A percentile compares a stretch with the other conserved stretches of the same genome.
Conservation (phyloP, 345 rosid species). For the Syzygium aromaticum region DNA sequence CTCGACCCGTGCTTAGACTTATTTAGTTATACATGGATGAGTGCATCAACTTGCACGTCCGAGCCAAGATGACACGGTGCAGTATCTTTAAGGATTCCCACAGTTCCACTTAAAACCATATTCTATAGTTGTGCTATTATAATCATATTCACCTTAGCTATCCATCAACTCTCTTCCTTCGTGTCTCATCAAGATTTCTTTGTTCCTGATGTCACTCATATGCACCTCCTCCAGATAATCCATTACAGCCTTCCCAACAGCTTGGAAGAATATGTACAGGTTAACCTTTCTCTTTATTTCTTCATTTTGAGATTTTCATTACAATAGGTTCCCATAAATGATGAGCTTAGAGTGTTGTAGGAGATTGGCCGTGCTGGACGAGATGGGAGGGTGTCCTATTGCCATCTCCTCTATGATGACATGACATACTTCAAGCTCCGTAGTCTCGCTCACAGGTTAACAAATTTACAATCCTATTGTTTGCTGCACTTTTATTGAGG, state of each 20-base stretch:
- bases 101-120: neutral
- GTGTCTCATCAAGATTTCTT: neutral
- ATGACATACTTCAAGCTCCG: constrained; percentile 75
- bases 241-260: constrained; percentile 96
- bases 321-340: neutral
- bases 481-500: neutral
- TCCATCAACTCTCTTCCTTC: neutral
- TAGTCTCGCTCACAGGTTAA: constrained; percentile 82
- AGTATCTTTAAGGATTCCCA: neutral
- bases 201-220: neutral
- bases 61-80: neutral
- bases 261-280: constrained; percentile 99
- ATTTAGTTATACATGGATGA: neutral
- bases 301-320: constrained; percentile 7
- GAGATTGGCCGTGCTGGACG: constrained; percentile 98
- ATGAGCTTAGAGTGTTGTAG: constrained; percentile 23
- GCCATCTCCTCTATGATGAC: constrained; percentile 84
- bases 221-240: constrained; percentile 49
- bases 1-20: neutral
- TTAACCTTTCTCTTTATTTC: constrained; percentile 14
- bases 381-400: constrained; percentile 74
- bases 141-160: neutral
- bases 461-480: neutral
- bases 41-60: neutral
- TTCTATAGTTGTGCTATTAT: neutral